Evolutionary conservation across 306 rosid species (phyloP).

Genomic region (Phaseolus lunatus): DNA sequence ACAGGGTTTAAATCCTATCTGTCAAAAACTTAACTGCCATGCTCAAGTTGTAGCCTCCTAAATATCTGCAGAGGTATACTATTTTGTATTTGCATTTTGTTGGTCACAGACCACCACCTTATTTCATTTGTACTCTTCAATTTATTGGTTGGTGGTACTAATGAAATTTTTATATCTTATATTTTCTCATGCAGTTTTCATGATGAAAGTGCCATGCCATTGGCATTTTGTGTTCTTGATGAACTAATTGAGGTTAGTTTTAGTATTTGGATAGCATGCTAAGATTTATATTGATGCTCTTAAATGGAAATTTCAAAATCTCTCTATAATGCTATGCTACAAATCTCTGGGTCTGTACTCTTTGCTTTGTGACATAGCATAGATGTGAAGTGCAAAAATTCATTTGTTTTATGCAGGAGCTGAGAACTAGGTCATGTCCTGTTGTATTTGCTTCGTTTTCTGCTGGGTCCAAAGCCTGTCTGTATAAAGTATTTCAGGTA

Average conservation of each 20-base stretch:
- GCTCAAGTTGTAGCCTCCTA: conserved; percentile 22
- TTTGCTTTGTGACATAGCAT: conserved; percentile 21
- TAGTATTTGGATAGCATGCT: conserved; percentile 32
- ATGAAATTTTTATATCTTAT: conserved; percentile 22
- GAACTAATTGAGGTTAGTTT: conserved; percentile 89
- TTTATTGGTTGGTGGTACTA: conserved; percentile 26
- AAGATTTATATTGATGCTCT: conserved; percentile 36
- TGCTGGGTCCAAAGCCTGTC: conserved; percentile 90
- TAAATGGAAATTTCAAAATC: conserved; percentile 20
- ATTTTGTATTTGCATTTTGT: conserved; percentile 5
- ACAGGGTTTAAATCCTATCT: neutral
- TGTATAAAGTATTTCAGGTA: conserved; percentile 90
- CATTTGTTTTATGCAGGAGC: conserved; percentile 69
- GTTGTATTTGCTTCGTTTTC: conserved; percentile 83
- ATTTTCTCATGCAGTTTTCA: conserved; percentile 68
- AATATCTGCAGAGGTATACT: neutral
- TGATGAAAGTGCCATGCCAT: conserved; percentile 74
- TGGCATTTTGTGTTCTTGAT: conserved; percentile 78
- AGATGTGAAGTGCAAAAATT: conserved; percentile 31
- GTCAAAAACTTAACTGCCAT: neutral
- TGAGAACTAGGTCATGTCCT: conserved; percentile 72
- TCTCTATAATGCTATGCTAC: conserved; percentile 4
- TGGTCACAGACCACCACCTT: conserved; percentile 28
- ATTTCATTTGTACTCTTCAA: conserved; percentile 25
- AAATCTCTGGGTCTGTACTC: conserved; percentile 7